Conservation (phyloP, 1,284 basidiomycete species). For the Rugosomyces carneus region DNA sequence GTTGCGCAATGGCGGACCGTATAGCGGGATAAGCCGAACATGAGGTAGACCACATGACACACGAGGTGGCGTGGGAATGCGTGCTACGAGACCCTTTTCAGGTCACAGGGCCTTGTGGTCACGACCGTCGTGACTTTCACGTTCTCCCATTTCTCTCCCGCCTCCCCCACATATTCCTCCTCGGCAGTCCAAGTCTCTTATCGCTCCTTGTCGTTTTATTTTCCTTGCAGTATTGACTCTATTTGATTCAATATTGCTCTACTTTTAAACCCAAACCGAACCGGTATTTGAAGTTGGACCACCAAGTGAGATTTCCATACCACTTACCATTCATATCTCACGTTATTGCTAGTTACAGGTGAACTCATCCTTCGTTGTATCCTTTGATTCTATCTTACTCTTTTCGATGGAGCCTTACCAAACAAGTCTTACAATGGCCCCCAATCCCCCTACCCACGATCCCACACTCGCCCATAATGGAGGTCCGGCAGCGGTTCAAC, state of each 20-base stretch:
- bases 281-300: not conserved
- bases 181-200: not conserved
- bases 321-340: not conserved
- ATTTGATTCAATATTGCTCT: not conserved
- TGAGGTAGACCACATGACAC: constrained; percentile 11
- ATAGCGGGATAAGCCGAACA: constrained; percentile 6
- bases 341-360: not conserved
- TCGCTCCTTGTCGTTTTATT: not conserved
- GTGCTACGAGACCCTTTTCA: constrained; percentile 18
- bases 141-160: constrained; percentile 19
- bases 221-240: not conserved
- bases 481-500: constrained; percentile 17
- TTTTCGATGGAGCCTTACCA: not conserved
- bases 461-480: constrained; percentile 26
- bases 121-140: constrained; percentile 28
- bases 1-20: constrained; percentile 1
- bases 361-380: not conserved
- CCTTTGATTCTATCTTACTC: not conserved
- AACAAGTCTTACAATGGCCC: constrained; percentile 19
- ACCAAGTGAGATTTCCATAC: not conserved
- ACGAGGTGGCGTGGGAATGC: constrained; percentile 22
- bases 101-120: constrained; percentile 27
- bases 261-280: not conserved
- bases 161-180: constrained; percentile 11
- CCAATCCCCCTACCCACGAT: constrained; percentile 27